phyloP scores from a whole-genome alignment of 495 filamentous ascomycete species.

The Neurospora sp. region DNA sequence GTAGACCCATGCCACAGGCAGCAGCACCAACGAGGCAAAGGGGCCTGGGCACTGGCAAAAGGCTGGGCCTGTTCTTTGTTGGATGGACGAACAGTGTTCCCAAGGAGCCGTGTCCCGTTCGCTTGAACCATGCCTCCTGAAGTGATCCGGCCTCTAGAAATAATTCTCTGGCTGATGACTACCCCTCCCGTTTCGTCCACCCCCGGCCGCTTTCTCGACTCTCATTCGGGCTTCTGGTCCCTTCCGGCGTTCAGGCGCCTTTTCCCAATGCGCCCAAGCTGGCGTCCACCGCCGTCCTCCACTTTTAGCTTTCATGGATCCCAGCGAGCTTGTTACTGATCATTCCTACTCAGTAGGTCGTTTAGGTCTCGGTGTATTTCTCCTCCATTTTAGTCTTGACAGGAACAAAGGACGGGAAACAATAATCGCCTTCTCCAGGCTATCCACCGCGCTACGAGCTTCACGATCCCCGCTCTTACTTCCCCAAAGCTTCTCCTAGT shows the following conservation, averaged over 20 bases:
- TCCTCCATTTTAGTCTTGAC: neutral
- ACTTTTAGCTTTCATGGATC: slow-evolving; percentile 14
- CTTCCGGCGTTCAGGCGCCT: slow-evolving; percentile 16
- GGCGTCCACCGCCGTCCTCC: slow-evolving; percentile 13
- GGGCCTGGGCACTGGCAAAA: neutral
- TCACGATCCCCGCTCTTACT: neutral
- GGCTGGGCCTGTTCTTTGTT: neutral
- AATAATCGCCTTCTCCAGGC: neutral
- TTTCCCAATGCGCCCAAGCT: slow-evolving; percentile 19
- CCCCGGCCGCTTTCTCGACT: neutral
- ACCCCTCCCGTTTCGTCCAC: slow-evolving; percentile 8
- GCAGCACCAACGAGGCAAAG: neutral
- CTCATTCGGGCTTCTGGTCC: slow-evolving; percentile 2
- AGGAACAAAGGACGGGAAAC: neutral
- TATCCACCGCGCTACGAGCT: neutral
- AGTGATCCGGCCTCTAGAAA: neutral
- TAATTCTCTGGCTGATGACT: slow-evolving; percentile 5
- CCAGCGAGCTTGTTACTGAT: slow-evolving; percentile 11
- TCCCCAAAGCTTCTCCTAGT: neutral
- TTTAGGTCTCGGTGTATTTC: neutral
- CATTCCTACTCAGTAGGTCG: neutral
- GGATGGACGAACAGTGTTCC: neutral
- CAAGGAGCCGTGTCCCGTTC: neutral
- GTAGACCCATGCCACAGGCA: neutral
- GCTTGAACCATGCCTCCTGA: slow-evolving; percentile 19